Conservation (phyloP, 2,329 filamentous ascomycete species). For the Stagonosporopsis chrysanthemi region DNA sequence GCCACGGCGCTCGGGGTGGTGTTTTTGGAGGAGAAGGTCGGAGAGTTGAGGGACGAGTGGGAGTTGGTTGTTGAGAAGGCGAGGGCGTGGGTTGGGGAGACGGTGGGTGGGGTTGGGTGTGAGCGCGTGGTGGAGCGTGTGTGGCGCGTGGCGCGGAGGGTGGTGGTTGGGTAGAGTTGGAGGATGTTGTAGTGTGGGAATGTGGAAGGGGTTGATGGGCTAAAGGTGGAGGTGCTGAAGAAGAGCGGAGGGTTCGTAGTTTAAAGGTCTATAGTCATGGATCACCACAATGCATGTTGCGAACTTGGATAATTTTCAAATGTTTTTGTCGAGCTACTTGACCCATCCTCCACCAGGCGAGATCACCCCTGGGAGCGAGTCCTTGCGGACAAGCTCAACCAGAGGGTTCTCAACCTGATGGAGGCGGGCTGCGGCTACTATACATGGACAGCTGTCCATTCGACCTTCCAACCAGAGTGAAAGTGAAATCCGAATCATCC, state of each 20-base stretch:
- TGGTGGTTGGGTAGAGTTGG: background rate
- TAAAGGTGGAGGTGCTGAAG: no score
- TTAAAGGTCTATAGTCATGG: background rate
- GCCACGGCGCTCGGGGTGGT: constrained; percentile 56
- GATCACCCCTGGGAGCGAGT: constrained; percentile 16
- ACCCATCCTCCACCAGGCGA: constrained; percentile 6
- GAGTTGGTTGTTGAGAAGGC: constrained; percentile 71
- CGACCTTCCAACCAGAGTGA: no score
- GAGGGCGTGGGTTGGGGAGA: constrained; percentile 48
- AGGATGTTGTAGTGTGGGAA: background rate
- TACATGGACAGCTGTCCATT: background rate
- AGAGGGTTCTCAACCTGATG: constrained; percentile 9
- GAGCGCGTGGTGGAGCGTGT: background rate
- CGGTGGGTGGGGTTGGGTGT: background rate
- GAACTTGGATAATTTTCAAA: background rate
- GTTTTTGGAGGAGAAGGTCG: constrained; percentile 58
- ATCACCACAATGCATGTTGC: background rate
- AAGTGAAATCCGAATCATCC: no score
- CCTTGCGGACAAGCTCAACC: constrained; percentile 14
- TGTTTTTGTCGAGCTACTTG: background rate
- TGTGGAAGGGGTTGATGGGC: background rate
- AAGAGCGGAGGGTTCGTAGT: no score
- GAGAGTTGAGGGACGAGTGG: constrained; percentile 63
- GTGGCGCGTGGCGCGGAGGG: no score
- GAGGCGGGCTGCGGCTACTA: background rate